phyloP scores from a whole-genome alignment of 2,329 filamentous ascomycete genomes.

The Incumbomyces delicatus region DNA sequence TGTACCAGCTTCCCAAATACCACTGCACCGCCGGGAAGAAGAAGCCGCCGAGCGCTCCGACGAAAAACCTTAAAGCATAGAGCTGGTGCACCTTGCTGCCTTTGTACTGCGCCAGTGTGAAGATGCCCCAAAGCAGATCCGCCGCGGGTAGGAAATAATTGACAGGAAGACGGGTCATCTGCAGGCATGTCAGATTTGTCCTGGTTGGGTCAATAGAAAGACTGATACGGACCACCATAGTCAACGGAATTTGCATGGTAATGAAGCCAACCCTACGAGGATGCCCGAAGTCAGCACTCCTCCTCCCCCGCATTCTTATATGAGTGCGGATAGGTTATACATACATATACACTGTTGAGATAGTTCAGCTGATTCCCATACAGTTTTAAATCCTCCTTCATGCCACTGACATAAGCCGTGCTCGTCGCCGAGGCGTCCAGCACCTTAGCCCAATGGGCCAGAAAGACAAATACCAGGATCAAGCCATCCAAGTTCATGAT shows the following conservation, averaged over 20 bases:
- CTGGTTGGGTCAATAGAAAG: too few species aligned
- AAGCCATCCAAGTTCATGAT: conserved; percentile 48
- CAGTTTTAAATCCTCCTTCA: conserved; percentile 44
- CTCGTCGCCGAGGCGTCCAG: conserved; percentile 32
- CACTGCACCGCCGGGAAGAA: conserved; percentile 25
- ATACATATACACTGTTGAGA: conserved; percentile 43
- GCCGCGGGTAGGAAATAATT: conserved; percentile 43
- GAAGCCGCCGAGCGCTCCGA: conserved; percentile 20
- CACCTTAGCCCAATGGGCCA: conserved; percentile 47
- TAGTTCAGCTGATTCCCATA: conserved; percentile 47
- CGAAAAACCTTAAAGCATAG: conserved; percentile 14
- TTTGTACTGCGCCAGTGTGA: conserved; percentile 48
- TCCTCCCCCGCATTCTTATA: too few species aligned
- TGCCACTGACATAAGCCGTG: conserved; percentile 47
- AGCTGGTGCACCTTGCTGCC: conserved; percentile 26
- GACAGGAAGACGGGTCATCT: conserved; percentile 32
- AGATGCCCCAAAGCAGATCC: conserved; percentile 46
- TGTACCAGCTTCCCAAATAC: conserved; percentile 18
- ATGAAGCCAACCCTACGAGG: conserved; percentile 35
- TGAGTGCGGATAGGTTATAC: too few species aligned
- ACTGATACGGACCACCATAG: conserved; percentile 35
- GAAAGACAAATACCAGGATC: conserved; percentile 47
- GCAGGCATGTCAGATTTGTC: too few species aligned
- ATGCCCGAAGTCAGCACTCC: too few species aligned
- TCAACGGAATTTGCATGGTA: conserved; percentile 43